Evolutionary conservation across 257 asterid species (phyloP), one percentile per base, ranked within the genome.

Genomic region (Gentiana macrophylla): DNA sequence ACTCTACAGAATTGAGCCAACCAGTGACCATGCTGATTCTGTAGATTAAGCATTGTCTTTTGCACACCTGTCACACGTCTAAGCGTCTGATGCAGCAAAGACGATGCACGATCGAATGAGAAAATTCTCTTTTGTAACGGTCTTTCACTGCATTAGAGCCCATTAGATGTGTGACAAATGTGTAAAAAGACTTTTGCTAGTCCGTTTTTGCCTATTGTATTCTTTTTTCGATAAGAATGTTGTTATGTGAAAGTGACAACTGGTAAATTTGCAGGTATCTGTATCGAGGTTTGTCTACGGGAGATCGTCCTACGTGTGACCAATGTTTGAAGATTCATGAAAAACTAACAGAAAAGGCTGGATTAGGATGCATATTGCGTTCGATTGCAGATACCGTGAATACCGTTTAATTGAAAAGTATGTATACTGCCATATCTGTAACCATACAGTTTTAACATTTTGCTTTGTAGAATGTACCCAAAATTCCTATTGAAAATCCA

Each of bases 221-320:
- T 15, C 5, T 34, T 33, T 11, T 37, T 35, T 2, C 15, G 0
- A 36, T 55, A 3, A 35, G 12, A 11, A 55, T 8, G 34, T 33
- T 8, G 8, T 54, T 49, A 15, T 61, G 44, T 24, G 4, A n/a
- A 33, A 8, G 44, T 13, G 1, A 35, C 12, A 50, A 51, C 32
- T 72, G 49, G 63, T 55, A 24, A 24, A n/a, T 70, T 49, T 56
- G 38, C 73, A 86, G 99, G 94, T 92, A 92, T 65, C 72, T 88
- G 57, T 92, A 88, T 68, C 77, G 95, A 71, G 99, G 99, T 53
- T 78, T 92, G 77, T 75, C 97, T 5, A 92, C 99, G 0, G 97
- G 99, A 57, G 97, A 92, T 75, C 84, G 99, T 45, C 97, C 99
- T 36, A 92, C 99, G 4, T 92, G 99, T 51, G 97, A 92, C 63